phyloP scores from a whole-genome alignment of 2,329 filamentous ascomycete species.

The Triangularia verruculosa region DNA sequence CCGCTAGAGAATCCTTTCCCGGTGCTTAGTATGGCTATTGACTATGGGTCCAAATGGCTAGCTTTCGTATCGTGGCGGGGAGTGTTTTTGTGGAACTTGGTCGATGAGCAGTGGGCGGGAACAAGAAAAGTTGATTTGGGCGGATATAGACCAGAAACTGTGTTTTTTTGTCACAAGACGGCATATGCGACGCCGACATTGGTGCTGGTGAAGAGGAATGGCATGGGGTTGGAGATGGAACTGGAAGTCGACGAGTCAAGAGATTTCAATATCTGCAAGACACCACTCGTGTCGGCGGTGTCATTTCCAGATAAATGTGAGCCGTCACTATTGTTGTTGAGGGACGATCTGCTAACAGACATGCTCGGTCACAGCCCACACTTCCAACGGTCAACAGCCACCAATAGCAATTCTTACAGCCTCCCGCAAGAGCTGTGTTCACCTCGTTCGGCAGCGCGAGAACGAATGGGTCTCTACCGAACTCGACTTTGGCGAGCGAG shows the following conservation, averaged over 20 bases:
- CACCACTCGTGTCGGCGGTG: slow-evolving; percentile 49
- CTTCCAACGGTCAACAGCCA: slow-evolving; percentile 24
- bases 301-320: slow-evolving; percentile 46
- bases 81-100: slow-evolving; percentile 63
- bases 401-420: slow-evolving; percentile 43
- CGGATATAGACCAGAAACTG: slow-evolving; percentile 57
- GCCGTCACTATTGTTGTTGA: slow-evolving; percentile 16
- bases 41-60: slow-evolving; percentile 62
- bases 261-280: slow-evolving; percentile 50
- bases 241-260: slow-evolving; percentile 42
- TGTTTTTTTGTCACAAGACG: slow-evolving; percentile 57
- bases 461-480: slow-evolving; percentile 50
- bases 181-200: slow-evolving; percentile 44
- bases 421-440: slow-evolving; percentile 50
- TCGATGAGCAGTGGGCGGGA: slow-evolving; percentile 54
- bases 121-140: slow-evolving; percentile 53
- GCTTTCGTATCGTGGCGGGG: slow-evolving; percentile 60
- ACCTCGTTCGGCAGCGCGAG: slow-evolving; percentile 43
- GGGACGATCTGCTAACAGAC: slow-evolving; percentile 3
- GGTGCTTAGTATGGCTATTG: slow-evolving; percentile 61
- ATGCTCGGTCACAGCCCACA: slow-evolving; percentile 15
- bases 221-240: slow-evolving; percentile 58
- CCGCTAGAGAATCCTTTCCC: slow-evolving; percentile 50
- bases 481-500: slow-evolving; percentile 39
- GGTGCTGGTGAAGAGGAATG: slow-evolving; percentile 62